Base-by-base conservation (phyloP, 352 stramenopile genomes). In the Phytopythium helicoides region DNA sequence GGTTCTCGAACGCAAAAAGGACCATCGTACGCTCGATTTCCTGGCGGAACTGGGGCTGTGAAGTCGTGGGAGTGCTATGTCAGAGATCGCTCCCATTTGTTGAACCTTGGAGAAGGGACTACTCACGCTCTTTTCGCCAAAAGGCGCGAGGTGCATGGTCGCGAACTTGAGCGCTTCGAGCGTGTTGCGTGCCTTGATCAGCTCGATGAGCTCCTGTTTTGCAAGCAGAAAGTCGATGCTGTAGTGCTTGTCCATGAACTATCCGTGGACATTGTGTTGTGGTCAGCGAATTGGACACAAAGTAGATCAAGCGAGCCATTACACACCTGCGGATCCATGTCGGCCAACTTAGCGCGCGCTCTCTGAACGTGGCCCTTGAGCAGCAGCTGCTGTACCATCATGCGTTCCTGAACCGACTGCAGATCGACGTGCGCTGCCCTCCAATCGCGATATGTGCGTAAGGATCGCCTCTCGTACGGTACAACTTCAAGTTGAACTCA, bases 21-120 rank as follows among this genome's bases (percentile, higher is more conserved):
- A 78, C 76, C 78, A 89, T 92, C 10, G 81, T 85, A 25, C 80
- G 72, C 55, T 92, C 81, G 40, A 92, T 89, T 33, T 92, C 78
- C 23, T 86, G 78, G 11, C 89, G 60, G 49, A 84, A 87, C 9
- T 86, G 72, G 31, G 72, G 64, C 81, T 92, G 37, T 33, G 5
- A 5, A 33, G 28, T n/a, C 19, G 28, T n/a, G 25, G 47, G 40
- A 39, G 33, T 21, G 46, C 5, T 18, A 47, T 19, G 22, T 44
- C 26, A 40, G n/a, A 60, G n/a, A 10, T 14, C 19, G 15, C 18
- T 9, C 10, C 3, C 16, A 31, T 26, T 22, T 3, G 41, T 9
- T 26, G 8, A 35, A 26, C 3, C 28, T 31, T 21, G 26, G 11
- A 41, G n/a, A 18, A 10, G 10, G 12, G 18, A 9, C 23, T n/a